These are phyloP conservation scores for Sordariomycetes sp. DNA, from an alignment of 2,329 filamentous ascomycete genomes.

Conservation along the genomic window DNA sequence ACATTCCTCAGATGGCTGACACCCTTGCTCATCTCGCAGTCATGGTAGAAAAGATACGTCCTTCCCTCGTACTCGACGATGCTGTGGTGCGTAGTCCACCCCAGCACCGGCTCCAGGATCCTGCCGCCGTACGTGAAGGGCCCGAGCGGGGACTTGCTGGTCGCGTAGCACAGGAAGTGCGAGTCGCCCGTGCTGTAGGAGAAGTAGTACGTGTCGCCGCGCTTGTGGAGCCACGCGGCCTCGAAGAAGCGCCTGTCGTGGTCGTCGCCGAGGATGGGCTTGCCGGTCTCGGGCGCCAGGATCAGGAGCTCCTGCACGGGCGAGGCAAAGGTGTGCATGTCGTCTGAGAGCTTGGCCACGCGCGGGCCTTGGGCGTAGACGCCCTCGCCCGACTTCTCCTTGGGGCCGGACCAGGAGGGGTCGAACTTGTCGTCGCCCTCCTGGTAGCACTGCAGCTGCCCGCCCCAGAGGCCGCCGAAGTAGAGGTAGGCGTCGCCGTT, in stretches of 20 bases:
- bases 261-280: constrained; percentile 54
- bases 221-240: constrained; percentile 72
- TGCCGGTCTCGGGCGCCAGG: constrained; percentile 49
- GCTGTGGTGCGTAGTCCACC: constrained; percentile 77
- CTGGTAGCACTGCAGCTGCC: constrained; percentile 70
- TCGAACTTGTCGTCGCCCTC: constrained; percentile 48
- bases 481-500: constrained; percentile 38
- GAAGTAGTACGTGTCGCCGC: constrained; percentile 61
- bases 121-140: constrained; percentile 65
- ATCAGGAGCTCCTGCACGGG: constrained; percentile 54
- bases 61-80: constrained; percentile 63
- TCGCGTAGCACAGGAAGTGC: constrained; percentile 64
- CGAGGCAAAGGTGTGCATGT: constrained; percentile 55
- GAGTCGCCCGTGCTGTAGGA: constrained; percentile 73
- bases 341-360: constrained; percentile 52
- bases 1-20: constrained; percentile 65
- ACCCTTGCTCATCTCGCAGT: constrained; percentile 58
- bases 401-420: constrained; percentile 38
- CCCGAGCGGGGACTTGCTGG: constrained; percentile 53
- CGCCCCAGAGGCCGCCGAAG: constrained; percentile 74
- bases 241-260: constrained; percentile 73
- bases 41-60: constrained; percentile 73
- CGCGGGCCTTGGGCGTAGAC: constrained; percentile 53
- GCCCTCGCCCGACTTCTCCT: constrained; percentile 49
- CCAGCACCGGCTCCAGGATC: constrained; percentile 66